phyloP scores from a whole-genome alignment of 208 protist genomes.

The Naegleria gruberi region DNA sequence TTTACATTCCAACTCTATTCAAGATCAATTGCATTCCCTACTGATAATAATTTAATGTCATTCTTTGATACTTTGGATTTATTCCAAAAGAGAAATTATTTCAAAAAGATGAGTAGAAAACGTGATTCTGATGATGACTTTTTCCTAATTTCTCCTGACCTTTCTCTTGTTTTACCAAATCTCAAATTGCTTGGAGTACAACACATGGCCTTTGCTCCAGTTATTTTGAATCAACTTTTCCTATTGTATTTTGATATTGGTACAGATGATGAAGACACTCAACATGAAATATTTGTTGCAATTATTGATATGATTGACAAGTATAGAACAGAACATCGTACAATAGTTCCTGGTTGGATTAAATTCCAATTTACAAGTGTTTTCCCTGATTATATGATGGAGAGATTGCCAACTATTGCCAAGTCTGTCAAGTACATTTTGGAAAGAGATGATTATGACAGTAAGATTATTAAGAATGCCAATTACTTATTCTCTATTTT shows the following conservation, averaged over 20 bases:
- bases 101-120: not conserved
- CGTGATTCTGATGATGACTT: not conserved
- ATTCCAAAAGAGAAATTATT: not conserved
- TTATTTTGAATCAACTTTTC: not conserved
- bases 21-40: not conserved
- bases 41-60: not conserved
- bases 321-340: not conserved
- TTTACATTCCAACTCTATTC: not conserved
- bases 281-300: not conserved
- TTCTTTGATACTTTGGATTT: not conserved
- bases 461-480: not conserved
- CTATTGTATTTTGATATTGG: not conserved
- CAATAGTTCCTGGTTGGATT: not conserved
- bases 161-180: not conserved
- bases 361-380: conserved; percentile 11
- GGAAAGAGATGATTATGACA: not conserved
- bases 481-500: not conserved
- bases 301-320: not conserved
- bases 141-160: not conserved
- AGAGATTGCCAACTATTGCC: not conserved
- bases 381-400: not conserved
- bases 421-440: not conserved
- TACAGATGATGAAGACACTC: not conserved
- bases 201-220: not conserved
- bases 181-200: not conserved